Base-by-base conservation (phyloP, 257 asterid species). In the Solanum medicagineum region DNA sequence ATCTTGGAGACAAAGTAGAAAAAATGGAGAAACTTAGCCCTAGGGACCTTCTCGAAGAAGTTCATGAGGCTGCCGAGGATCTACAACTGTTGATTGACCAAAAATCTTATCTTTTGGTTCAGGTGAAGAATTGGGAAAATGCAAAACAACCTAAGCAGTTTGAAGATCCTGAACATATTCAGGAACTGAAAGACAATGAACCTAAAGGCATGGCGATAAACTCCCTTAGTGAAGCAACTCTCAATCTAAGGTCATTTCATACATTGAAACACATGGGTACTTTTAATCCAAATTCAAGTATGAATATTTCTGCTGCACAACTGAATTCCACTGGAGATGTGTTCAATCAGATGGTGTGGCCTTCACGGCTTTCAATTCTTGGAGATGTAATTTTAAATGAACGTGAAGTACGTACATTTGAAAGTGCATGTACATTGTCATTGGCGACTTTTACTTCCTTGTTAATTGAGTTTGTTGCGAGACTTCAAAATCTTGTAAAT, bases 11-110 rank as follows among this genome's bases (percentile, higher is more conserved):
- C 54, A 95, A 95, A 89, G 97, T 96, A 51, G 97, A 96, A 87
- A 93, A 92, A 88, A 95, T 97, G 99, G 99, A 97, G 85, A 95
- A 92, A 81, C 96, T 95, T 10, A 83, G 91, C 81, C 88, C 94
- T 1, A 89, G 83, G 11, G 91, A 94, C 83, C 62, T 92, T 14
- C 98, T 97, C 13, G 91, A 95, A 10, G 91, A 93, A 82, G 94
- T 97, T 59, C 99, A 95, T 22, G 94, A 92, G 10, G 98, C 98
- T 20, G 99, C 98, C 0, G 99, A 97, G 89, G 91, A 90, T 90
- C 84, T 97, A 57, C 99, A 97, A 85, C 74, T 97, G 90, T 68
- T 92, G 89, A 94, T 95, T 69, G 98, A 97, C 85, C 92, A 93
- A 84, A 97, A 93, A 85, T 97, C 98, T 11, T 95, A 94, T 89